phyloP scores from a whole-genome alignment of 139 green algal genomes.

The Chara braunii region DNA sequence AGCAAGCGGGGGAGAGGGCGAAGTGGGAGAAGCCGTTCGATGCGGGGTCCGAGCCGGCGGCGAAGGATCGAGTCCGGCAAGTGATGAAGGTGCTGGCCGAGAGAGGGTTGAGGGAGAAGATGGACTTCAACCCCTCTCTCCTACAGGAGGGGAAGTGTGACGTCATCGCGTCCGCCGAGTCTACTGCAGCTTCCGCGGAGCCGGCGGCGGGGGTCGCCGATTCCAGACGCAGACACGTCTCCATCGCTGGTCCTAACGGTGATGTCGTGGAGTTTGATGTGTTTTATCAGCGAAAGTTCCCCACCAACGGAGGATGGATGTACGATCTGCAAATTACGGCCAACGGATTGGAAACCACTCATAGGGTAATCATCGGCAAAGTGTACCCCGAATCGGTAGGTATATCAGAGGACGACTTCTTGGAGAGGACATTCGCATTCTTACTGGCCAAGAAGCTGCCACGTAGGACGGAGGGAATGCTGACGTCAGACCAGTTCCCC shows the following conservation, averaged over 20 bases:
- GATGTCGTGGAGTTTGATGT: slow-evolving; percentile 66
- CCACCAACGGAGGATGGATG: slow-evolving; percentile 74
- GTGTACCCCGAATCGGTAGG: slow-evolving; percentile 14
- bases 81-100: slow-evolving; percentile 48
- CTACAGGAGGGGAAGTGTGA: slow-evolving; percentile 54
- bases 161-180: slow-evolving; percentile 38
- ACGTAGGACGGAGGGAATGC: slow-evolving; percentile 49
- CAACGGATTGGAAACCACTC: slow-evolving; percentile 60
- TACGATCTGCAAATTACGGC: slow-evolving; percentile 61
- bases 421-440: slow-evolving; percentile 15
- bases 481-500: slow-evolving; percentile 63
- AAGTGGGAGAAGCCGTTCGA: slow-evolving; percentile 67
- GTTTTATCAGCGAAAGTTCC: slow-evolving; percentile 41
- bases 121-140: slow-evolving; percentile 48
- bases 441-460: slow-evolving; percentile 20
- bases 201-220: neutral
- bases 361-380: slow-evolving; percentile 10
- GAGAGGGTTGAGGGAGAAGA: slow-evolving; percentile 64
- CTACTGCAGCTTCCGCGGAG: neutral
- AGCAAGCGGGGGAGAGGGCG: slow-evolving; percentile 45
- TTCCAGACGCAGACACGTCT: neutral
- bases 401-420: slow-evolving; percentile 23
- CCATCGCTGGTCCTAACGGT: neutral
- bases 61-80: too few relatives aligned
- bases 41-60: slow-evolving; percentile 48